These are phyloP conservation scores for Debaryomyces sp. DNA, from an alignment of 1,139 yeast genomes.

Conservation along the genomic window DNA sequence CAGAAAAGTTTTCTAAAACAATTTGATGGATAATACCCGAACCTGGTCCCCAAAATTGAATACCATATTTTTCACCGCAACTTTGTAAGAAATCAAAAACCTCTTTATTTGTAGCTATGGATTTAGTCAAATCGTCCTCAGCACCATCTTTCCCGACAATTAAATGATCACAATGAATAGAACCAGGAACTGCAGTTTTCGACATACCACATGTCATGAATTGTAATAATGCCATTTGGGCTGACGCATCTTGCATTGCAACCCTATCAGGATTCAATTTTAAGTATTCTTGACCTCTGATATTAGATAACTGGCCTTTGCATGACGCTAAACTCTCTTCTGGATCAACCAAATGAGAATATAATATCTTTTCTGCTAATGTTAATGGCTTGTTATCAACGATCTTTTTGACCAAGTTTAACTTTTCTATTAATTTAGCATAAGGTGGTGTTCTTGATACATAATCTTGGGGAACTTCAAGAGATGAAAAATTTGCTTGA, in stretches of 20 bases:
- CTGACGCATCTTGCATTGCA: conserved; percentile 99
- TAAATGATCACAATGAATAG: conserved; percentile 96
- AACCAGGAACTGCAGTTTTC: conserved; percentile 86
- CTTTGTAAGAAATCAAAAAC: conserved; percentile 91
- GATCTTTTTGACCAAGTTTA: conserved; percentile 62
- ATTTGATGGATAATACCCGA: conserved; percentile 98
- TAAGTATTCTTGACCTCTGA: conserved; percentile 84
- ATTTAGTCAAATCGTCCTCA: conserved; percentile 66
- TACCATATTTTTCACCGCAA: conserved; percentile 91
- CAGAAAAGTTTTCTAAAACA: conserved; percentile 91
- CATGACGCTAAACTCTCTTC: conserved; percentile 67
- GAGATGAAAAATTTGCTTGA: conserved; percentile 24
- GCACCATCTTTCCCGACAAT: conserved; percentile 97
- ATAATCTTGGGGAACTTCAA: conserved; percentile 58
- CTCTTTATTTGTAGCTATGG: conserved; percentile 85
- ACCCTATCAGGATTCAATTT: conserved; percentile 97
- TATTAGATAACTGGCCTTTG: conserved; percentile 50
- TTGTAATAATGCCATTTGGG: conserved; percentile 95
- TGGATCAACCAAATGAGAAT: conserved; percentile 86
- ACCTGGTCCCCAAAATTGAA: conserved; percentile 99
- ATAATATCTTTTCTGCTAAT: conserved; percentile 88
- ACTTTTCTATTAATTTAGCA: conserved; percentile 65
- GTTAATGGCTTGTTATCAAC: conserved; percentile 79
- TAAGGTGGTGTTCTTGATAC: conserved; percentile 85
- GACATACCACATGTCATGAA: conserved; percentile 95